phyloP scores from a whole-genome alignment of 352 stramenopile species.

The Phytophthora crassamura region DNA sequence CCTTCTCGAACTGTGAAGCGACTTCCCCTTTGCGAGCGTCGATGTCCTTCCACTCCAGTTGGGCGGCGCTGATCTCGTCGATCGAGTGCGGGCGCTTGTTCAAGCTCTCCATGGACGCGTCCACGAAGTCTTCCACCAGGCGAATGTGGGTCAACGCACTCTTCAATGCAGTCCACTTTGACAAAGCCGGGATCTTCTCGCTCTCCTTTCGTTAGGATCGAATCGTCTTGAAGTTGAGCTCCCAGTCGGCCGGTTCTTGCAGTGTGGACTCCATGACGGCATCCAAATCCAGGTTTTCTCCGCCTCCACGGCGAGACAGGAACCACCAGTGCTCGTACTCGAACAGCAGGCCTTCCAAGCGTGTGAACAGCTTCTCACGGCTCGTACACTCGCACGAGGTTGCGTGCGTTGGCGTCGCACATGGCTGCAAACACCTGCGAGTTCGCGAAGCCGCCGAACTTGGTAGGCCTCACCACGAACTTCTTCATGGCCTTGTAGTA shows the following conservation, averaged over 20 bases:
- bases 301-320: too few relatives aligned
- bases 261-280: too few relatives aligned
- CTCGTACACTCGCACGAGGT: constrained; percentile 90
- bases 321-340: too few relatives aligned
- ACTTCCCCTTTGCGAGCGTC: constrained; percentile 66
- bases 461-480: constrained; percentile 90
- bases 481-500: constrained; percentile 97
- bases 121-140: constrained; percentile 90
- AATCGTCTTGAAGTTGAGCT: constrained; percentile 92
- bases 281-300: too few relatives aligned
- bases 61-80: constrained; percentile 91
- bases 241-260: constrained; percentile 85
- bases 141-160: constrained; percentile 82
- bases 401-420: constrained; percentile 87
- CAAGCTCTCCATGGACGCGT: constrained; percentile 86
- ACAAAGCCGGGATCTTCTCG: constrained; percentile 91
- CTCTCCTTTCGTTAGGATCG: constrained; percentile 92
- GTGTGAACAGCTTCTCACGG: constrained; percentile 91
- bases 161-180: constrained; percentile 93
- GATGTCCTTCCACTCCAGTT: constrained; percentile 92
- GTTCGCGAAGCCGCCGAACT: constrained; percentile 92
- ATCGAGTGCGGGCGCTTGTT: constrained; percentile 93
- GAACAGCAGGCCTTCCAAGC: constrained; percentile 78
- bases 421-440: constrained; percentile 88
- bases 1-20: constrained; percentile 66